phyloP scores from a whole-genome alignment of 164 flowering plant genomes.

The Liquidambar formosana region DNA sequence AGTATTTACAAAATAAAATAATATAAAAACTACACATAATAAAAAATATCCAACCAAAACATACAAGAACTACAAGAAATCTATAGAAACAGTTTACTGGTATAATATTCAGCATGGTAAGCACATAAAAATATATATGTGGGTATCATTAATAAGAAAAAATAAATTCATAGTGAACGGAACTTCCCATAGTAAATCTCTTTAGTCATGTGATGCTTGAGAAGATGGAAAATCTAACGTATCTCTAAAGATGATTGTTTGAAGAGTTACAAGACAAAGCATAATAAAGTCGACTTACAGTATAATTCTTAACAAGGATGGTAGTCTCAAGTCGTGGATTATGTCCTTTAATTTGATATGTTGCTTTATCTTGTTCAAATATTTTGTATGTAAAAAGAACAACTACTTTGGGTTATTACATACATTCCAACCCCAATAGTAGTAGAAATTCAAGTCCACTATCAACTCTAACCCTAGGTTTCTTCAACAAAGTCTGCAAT shows the following conservation, averaged over 20 bases:
- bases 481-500: no score
- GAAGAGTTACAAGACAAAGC: slow-evolving; percentile 6
- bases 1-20: not conserved
- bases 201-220: not conserved
- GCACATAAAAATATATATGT: not conserved
- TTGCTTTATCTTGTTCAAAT: no score
- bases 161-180: not conserved
- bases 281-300: slow-evolving; percentile 51
- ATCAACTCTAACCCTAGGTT: no score
- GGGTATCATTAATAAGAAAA: not conserved
- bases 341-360: no score
- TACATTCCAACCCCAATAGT: no score
- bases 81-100: not conserved
- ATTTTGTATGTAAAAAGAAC: no score
- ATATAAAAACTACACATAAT: not conserved
- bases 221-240: not conserved
- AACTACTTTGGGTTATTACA: no score
- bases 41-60: not conserved
- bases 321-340: slow-evolving; percentile 98
- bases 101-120: not conserved
- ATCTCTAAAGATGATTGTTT: not conserved
- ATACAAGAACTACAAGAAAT: not conserved
- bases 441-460: no score
- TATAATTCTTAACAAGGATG: slow-evolving; percentile 92
- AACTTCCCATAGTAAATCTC: not conserved